Evolutionary conservation across 164 flowering plant species (phyloP), one percentile per base, ranked within the genome.

Genomic region (Saururus chinensis): DNA sequence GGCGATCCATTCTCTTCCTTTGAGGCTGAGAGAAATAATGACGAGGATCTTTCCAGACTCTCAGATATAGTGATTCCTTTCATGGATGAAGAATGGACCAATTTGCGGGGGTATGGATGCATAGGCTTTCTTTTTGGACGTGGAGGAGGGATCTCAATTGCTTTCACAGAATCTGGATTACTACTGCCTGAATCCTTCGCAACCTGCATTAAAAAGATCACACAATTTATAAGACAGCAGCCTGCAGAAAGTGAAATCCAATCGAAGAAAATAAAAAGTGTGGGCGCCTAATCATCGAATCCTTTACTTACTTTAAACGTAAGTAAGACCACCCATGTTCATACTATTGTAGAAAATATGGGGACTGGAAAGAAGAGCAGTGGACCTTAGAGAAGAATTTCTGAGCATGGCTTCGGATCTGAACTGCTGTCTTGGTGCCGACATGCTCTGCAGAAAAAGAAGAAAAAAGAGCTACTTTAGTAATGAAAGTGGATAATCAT

Each of bases 321-420:
- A 67, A 65, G 63, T 17, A 40, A 23, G 58, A 25, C 49, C 62
- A 65, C 42, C 42, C 66, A 58, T 52, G 67, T 21, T 60, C 58
- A 64, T 54, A 56, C 22, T 54, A 66, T 59, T 59, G 64, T 58
- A 67, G 65, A 61, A 60, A 37, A 65, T 17, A 60, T 59, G 56
- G 72, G 53, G 58, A 37, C 60, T 66, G 69, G 49, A 45, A 60
- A 58, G 66, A 57, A 64, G 61, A 64, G 61, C 57, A 57, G 48
- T 69, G 57, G 61, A 89, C 96, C 96, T 89, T 87, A 42, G 95
- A 82, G 74, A 89, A 89, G 68, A 89, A 87, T 68, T 89, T 89
- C 68, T 89, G 96, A 58, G 96, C 96, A 80, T 89, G 96, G 71
- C 96, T 89, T 67, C 96, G 83, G 59, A 89, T 89, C 71, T 89